phyloP scores from a whole-genome alignment of 768 basidiomycete genomes.

The Trametes gibbosa region DNA sequence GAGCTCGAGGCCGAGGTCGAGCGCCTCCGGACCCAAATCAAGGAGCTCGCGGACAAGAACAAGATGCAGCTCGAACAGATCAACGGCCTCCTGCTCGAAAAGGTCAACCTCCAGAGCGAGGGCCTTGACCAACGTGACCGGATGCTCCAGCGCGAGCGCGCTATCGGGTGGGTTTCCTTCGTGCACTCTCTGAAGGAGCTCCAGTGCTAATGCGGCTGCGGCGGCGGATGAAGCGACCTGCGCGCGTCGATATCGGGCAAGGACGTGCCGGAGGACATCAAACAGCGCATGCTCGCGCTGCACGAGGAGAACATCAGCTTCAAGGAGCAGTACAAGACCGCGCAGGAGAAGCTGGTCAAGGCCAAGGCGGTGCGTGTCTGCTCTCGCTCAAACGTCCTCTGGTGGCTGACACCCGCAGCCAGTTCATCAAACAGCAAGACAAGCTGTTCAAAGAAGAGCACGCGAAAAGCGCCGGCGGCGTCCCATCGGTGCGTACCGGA shows the following conservation, averaged over 20 bases:
- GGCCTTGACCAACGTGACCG: conserved; percentile 87
- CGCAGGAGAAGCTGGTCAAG: conserved; percentile 75
- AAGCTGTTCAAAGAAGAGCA: conserved; percentile 83
- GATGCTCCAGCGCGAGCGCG: conserved; percentile 82
- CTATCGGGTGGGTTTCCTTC: conserved; percentile 62
- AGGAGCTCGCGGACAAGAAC: conserved; percentile 77
- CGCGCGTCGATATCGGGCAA: conserved; percentile 74
- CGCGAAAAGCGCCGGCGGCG: conserved; percentile 48
- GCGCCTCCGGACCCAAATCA: conserved; percentile 62
- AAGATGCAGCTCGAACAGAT: conserved; percentile 90
- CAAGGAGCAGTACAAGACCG: conserved; percentile 68
- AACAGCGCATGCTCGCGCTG: conserved; percentile 64
- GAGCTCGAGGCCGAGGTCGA: conserved; percentile 68
- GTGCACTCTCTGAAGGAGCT: background rate
- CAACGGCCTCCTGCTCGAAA: conserved; percentile 82
- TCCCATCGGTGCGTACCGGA: conserved; percentile 41
- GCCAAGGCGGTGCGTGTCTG: conserved; percentile 59
- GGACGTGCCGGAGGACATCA: conserved; percentile 81
- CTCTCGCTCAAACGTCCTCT: background rate
- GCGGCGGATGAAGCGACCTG: conserved; percentile 54
- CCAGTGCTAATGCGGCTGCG: background rate
- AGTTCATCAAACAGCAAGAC: conserved; percentile 95
- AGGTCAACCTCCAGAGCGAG: conserved; percentile 85
- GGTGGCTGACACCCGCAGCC: background rate
- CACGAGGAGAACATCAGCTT: conserved; percentile 75